Base-by-base conservation (phyloP, 352 stramenopile genomes). In the Phytophthora macrochlamydospora region DNA sequence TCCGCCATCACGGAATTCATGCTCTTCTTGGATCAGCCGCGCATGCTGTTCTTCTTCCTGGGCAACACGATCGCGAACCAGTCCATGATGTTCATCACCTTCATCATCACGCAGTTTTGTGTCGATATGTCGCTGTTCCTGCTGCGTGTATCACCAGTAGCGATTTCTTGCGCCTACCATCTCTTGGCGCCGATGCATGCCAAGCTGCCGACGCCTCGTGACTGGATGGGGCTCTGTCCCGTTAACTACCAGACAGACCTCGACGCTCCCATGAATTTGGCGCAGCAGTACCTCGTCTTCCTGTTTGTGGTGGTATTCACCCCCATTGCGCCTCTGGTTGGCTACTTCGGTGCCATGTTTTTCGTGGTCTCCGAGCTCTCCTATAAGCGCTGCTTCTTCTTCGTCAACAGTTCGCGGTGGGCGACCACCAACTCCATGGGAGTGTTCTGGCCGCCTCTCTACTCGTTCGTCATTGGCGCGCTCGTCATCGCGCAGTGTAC, bases 51-150 rank as follows among this genome's bases (percentile, higher is more conserved):
- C 40, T 87, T 82, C 69, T 86, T 94, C 37, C 64, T 94, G 18
- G 83, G 85, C 30, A 85, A 78, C 62, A 89, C 69, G 14, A 90
- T 94, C 30, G 79, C 85, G 5, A 78, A 83, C 55, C 85, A 94
- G 63, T 90, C 81, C n/a, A 84, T 87, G 67, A 85, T 91, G 55
- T 94, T 94, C 61, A 84, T 91, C 58, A 89, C 79, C 18, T 94
- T 85, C 65, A 89, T 89, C 51, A 86, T 94, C 60, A 79, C 83
- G 38, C 85, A 91, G 62, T 73, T 79, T n/a, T 86, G 79, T 60
- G 69, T 93, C 11, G 73, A 82, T 40, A 80, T 90, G 66, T 74
- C 76, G 6, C 31, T 93, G 30, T 75, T 87, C 40, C 63, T 90
- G 67, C 75, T 93, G 14, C 83, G 85, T 33, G 71, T 87, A 46